Percentiles rank a stretch among this genome's conserved stretches.
Conservation (phyloP, 257 asterid species). For the Cruciata laevipes region DNA sequence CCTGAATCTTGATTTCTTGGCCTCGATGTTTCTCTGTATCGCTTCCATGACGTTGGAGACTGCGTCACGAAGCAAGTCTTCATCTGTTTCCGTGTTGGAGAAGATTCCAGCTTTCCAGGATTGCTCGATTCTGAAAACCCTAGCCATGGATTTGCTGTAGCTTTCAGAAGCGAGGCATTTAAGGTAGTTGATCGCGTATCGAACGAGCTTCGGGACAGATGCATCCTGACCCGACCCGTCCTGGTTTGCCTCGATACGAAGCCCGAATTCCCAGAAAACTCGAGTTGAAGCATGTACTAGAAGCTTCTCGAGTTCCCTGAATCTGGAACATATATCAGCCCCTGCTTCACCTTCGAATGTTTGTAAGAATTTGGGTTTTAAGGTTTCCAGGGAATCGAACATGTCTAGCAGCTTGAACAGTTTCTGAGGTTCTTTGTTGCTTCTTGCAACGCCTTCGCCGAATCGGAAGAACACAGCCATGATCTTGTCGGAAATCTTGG, state of each 20-base stretch:
- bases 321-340: slow-evolving; percentile 48
- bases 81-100: slow-evolving; percentile 35
- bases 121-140: slow-evolving; percentile 51
- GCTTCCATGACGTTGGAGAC: slow-evolving; percentile 72
- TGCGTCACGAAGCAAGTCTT: slow-evolving; percentile 46
- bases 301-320: slow-evolving; percentile 64
- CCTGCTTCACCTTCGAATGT: slow-evolving; percentile 61
- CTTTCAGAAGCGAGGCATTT: slow-evolving; percentile 45
- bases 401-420: slow-evolving; percentile 81
- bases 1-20: slow-evolving; percentile 40
- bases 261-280: slow-evolving; percentile 70
- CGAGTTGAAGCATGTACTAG: slow-evolving; percentile 57
- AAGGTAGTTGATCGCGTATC: slow-evolving; percentile 67
- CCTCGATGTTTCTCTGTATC: slow-evolving; percentile 54
- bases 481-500: slow-evolving; percentile 74
- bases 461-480: slow-evolving; percentile 91
- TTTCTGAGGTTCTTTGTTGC: slow-evolving; percentile 78
- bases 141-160: slow-evolving; percentile 46
- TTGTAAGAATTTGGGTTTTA: slow-evolving; percentile 38
- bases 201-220: slow-evolving; percentile 64
- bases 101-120: slow-evolving; percentile 55
- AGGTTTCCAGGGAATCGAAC: slow-evolving; percentile 50
- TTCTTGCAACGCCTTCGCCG: slow-evolving; percentile 76
- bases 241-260: slow-evolving; percentile 62
- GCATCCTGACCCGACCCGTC: slow-evolving; percentile 70